Conservation (phyloP, 441 rosid species). For the Manihot esculenta region DNA sequence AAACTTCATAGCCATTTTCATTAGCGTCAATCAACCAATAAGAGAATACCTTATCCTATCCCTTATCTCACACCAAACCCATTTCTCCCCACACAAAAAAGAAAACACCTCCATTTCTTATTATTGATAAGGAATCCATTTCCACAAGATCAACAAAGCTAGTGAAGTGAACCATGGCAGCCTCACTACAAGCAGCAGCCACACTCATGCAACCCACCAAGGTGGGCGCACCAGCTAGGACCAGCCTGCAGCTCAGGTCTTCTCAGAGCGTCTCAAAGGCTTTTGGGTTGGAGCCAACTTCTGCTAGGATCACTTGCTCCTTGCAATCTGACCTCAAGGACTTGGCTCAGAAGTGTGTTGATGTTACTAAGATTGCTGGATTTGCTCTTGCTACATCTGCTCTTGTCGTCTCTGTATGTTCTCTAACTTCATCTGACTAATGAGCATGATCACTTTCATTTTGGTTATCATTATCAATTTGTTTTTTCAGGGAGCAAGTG, state of each 20-base stretch:
- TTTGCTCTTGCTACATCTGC: conserved; percentile 93
- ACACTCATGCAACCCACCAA: conserved; percentile 75
- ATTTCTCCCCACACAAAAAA: conserved; percentile 19
- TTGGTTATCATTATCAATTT: too few relatives aligned
- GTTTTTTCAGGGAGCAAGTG: conserved; percentile 58
- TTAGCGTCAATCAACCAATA: conserved; percentile 44
- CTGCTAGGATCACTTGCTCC: conserved; percentile 64
- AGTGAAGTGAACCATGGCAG: conserved; percentile 46
- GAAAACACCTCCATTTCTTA: conserved; percentile 4
- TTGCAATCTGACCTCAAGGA: conserved; percentile 64
- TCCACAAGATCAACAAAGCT: neutral
- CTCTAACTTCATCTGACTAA: too few relatives aligned
- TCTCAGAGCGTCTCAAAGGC: conserved; percentile 48
- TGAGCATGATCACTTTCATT: too few relatives aligned
- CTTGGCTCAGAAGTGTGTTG: conserved; percentile 57
- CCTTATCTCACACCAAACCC: conserved; percentile 43
- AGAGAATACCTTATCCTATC: conserved; percentile 53
- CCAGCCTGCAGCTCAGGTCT: conserved; percentile 44
- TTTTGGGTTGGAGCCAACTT: conserved; percentile 51
- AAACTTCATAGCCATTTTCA: conserved; percentile 15
- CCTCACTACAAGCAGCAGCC: conserved; percentile 81
- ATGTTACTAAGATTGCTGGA: conserved; percentile 71
- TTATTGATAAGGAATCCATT: too few relatives aligned
- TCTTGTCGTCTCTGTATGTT: conserved; percentile 71
- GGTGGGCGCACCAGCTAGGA: conserved; percentile 48